A percentile compares a stretch with the other conserved stretches of the same genome.
Evolutionary conservation across 1,139 yeast species (phyloP).

Genomic region (Schizosaccharomyces versatilis): DNA sequence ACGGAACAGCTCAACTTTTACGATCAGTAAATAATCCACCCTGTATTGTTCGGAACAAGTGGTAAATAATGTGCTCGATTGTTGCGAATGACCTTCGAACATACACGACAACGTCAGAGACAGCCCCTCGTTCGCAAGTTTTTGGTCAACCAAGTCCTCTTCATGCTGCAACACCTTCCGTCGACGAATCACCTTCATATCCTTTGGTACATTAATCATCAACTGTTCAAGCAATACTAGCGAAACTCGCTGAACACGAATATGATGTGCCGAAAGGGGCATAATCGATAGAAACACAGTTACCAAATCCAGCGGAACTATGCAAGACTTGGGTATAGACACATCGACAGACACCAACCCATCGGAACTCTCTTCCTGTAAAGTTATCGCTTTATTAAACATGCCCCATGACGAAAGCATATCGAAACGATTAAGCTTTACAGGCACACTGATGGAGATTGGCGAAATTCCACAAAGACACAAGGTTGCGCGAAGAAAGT

Average conservation of each 20-base stretch:
- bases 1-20: neutral
- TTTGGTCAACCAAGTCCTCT: neutral
- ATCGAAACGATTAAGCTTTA: conserved; percentile 1
- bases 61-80: neutral
- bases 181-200: neutral
- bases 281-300: conserved; percentile 5
- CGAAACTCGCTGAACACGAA: conserved; percentile 6
- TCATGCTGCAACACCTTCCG: neutral
- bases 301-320: conserved; percentile 8
- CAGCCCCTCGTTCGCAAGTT: neutral
- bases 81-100: neutral
- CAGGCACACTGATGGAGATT: neutral
- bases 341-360: conserved; percentile 6
- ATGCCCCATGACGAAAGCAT: conserved; percentile 5
- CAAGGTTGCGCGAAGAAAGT: neutral
- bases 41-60: neutral
- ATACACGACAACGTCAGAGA: neutral
- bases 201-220: neutral
- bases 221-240: conserved; percentile 4
- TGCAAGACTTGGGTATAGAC: conserved; percentile 6
- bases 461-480: neutral
- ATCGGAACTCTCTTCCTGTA: neutral
- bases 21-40: neutral
- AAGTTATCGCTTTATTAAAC: neutral
- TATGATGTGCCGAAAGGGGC: conserved; percentile 8